phyloP scores from a whole-genome alignment of 2,329 filamentous ascomycete genomes.

The Fusarium sp. region DNA sequence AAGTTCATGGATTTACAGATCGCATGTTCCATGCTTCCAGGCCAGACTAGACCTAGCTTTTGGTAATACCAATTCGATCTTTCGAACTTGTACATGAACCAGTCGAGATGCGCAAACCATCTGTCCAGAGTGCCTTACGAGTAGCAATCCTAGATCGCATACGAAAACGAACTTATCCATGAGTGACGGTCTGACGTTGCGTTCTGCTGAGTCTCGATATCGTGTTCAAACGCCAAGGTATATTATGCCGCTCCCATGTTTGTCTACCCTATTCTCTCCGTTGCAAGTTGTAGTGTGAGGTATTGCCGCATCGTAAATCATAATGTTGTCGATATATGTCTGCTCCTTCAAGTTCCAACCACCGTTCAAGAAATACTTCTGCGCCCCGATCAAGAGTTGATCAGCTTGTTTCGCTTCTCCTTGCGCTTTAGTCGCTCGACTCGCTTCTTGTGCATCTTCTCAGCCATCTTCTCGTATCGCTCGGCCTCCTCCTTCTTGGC shows the following conservation, averaged over 20 bases:
- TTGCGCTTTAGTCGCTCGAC: conserved; percentile 93
- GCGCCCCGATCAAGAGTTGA: conserved; percentile 68
- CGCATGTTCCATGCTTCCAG: background rate
- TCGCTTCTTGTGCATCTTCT: conserved; percentile 97
- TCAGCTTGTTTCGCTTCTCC: conserved; percentile 94
- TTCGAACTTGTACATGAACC: background rate
- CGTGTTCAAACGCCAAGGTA: conserved; percentile 30
- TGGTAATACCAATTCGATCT: background rate
- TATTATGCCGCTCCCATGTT: conserved; percentile 35
- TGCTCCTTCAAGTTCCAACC: conserved; percentile 8
- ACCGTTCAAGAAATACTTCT: background rate
- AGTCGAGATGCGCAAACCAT: background rate
- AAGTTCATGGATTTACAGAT: background rate
- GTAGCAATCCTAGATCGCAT: background rate
- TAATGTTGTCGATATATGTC: conserved; percentile 35
- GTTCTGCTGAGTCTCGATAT: background rate
- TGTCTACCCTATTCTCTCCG: conserved; percentile 18
- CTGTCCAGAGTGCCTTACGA: background rate
- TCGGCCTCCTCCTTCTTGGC: conserved; percentile 93
- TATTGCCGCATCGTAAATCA: conserved; percentile 45
- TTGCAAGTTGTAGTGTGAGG: conserved; percentile 29
- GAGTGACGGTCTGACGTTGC: background rate
- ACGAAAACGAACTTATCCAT: background rate
- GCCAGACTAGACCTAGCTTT: background rate
- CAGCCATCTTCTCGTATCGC: conserved; percentile 91